Conservation (phyloP, 768 basidiomycete species). For the Gelatoporia subvermispora region DNA sequence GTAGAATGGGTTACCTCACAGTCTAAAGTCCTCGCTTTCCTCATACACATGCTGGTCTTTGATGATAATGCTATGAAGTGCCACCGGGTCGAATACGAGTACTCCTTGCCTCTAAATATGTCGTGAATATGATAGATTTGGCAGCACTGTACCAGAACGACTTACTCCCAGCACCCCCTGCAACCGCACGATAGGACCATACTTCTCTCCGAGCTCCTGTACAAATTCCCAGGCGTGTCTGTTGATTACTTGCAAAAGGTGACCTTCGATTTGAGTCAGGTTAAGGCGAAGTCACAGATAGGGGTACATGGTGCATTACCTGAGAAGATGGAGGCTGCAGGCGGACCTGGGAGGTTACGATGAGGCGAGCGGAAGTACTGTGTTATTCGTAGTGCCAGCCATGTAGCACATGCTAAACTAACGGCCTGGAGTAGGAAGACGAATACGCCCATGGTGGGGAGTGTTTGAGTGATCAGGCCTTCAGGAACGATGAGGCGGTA, state of each 20-base stretch:
- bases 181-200: slow-evolving; percentile 9
- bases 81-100: slow-evolving; percentile 13
- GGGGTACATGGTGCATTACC: background rate
- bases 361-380: background rate
- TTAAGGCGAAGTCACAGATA: background rate
- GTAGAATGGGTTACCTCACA: background rate
- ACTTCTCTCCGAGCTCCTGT: slow-evolving; percentile 8
- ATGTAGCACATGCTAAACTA: too few relatives aligned
- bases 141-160: background rate
- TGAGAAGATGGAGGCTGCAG: slow-evolving; percentile 3
- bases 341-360: slow-evolving; percentile 8
- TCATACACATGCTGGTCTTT: slow-evolving; percentile 12
- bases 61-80: slow-evolving; percentile 13
- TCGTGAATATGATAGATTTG: background rate
- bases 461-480: too few relatives aligned
- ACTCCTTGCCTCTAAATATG: slow-evolving; percentile 5
- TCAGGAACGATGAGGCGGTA: too few relatives aligned
- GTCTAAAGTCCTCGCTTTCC: slow-evolving; percentile 4
- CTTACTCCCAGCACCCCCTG: slow-evolving; percentile 11
- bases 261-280: slow-evolving; percentile 1
- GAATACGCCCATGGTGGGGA: too few relatives aligned
- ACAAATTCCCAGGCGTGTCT: slow-evolving; percentile 11
- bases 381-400: too few relatives aligned
- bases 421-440: too few relatives aligned
- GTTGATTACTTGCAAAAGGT: slow-evolving; percentile 7